These are phyloP conservation scores for Xerocomus brunneocitrinus DNA, from an alignment of 768 basidiomycete genomes.

Conservation along the genomic window DNA sequence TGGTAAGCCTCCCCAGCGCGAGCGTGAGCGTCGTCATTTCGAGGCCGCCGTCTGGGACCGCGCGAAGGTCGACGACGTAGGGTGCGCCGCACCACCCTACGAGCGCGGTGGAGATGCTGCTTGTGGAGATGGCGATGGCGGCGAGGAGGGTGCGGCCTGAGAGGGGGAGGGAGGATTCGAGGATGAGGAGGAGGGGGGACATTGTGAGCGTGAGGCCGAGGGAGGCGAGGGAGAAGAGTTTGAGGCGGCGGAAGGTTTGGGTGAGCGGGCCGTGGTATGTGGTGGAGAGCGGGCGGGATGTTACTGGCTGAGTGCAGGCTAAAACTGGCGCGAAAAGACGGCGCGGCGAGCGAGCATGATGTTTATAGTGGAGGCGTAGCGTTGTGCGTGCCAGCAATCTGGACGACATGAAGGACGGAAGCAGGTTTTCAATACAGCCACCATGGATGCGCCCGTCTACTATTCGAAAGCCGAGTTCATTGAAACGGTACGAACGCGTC, in stretches of 20 bases:
- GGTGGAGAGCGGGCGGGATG: neutral
- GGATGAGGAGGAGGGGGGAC: conserved; percentile 75
- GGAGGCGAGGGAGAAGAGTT: conserved; percentile 79
- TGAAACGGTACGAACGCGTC: conserved; percentile 61
- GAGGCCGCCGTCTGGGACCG: conserved; percentile 40
- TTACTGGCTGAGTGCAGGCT: no score
- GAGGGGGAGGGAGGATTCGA: conserved; percentile 72
- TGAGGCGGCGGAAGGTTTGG: conserved; percentile 69
- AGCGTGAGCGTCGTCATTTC: conserved; percentile 70
- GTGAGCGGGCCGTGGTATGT: conserved; percentile 68
- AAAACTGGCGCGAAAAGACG: neutral
- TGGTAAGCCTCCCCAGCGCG: conserved; percentile 47
- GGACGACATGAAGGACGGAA: neutral
- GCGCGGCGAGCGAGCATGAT: no score
- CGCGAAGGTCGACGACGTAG: conserved; percentile 64
- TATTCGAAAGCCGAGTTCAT: conserved; percentile 84
- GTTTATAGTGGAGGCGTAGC: no score
- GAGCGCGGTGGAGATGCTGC: conserved; percentile 67
- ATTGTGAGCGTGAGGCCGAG: conserved; percentile 63
- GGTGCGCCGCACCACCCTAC: conserved; percentile 68
- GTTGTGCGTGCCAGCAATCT: neutral
- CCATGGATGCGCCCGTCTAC: conserved; percentile 71
- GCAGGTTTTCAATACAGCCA: neutral
- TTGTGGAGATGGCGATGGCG: conserved; percentile 65
- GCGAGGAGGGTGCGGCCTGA: conserved; percentile 66